These are phyloP conservation scores for Capronia epimyces DNA, from an alignment of 2,329 filamentous ascomycete genomes.

Conservation along the genomic window DNA sequence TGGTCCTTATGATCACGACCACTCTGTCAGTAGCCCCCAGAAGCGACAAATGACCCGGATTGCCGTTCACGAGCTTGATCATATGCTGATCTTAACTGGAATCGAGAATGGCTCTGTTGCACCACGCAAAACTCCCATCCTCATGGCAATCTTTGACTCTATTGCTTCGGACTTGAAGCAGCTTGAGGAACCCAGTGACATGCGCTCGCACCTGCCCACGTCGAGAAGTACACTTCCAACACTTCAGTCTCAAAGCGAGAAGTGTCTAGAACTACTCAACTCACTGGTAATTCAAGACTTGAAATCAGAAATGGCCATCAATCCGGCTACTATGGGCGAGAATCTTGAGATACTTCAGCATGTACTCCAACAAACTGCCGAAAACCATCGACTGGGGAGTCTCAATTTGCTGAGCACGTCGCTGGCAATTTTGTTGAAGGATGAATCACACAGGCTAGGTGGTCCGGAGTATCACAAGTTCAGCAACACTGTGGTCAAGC, in stretches of 20 bases:
- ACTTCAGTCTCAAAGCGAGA: constrained; percentile 8
- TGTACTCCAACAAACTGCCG: not conserved
- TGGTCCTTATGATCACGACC: constrained; percentile 27
- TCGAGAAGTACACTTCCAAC: constrained; percentile 1
- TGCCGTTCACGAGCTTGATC: constrained; percentile 40
- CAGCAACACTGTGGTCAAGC: constrained; percentile 1
- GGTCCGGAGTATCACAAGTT: constrained; percentile 1
- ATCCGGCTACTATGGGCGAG: not conserved
- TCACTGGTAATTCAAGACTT: constrained; percentile 1
- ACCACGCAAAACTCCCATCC: constrained; percentile 1
- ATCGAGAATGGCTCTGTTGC: constrained; percentile 4
- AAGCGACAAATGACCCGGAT: constrained; percentile 50
- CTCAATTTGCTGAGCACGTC: constrained; percentile 17
- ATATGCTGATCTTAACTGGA: constrained; percentile 43
- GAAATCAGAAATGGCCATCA: not conserved
- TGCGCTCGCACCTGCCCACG: not conserved
- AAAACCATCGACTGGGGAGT: not conserved
- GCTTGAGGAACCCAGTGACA: not conserved
- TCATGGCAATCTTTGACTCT: constrained; percentile 5
- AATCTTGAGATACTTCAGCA: constrained; percentile 3
- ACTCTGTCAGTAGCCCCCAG: constrained; percentile 47
- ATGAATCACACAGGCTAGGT: constrained; percentile 31
- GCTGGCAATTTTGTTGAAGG: constrained; percentile 35
- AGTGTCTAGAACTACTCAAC: constrained; percentile 11
- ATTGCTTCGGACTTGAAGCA: constrained; percentile 2